Base-by-base conservation (phyloP, 2,329 filamentous ascomycete species). In the Albophoma yamanashiensis region DNA sequence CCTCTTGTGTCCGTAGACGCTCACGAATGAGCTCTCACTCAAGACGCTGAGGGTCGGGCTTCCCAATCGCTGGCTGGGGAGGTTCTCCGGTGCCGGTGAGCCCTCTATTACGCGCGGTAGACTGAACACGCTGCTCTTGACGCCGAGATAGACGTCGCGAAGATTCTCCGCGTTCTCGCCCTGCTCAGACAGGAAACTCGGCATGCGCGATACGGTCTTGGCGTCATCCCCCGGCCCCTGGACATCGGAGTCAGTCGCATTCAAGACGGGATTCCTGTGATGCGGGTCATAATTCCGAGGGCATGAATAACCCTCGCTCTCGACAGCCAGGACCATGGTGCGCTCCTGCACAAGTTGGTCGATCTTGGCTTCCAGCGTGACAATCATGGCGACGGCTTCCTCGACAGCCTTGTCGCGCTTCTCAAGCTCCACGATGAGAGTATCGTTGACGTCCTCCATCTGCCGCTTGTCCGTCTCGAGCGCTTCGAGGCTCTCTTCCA, bases 381-480 rank as follows among this genome's bases (percentile, higher is more conserved):
- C 81, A 63, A 91, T 91, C 76, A 89, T 84, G 36, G 80, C 78
- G 7, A 89, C 85, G 4, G 88, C 88, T 67, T 91, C 87, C 62
- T 86, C 83, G 1, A 91, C 78, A 5, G 87, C 88, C 67, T 85
- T 85, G 70, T 91, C 88, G 22, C 87, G 79, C 72, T 85, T 85
- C 63, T 88, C 84, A 58, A 89, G 68, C 69, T 89, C 86, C 3
- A 74, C 70, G 25, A 85, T 67, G 40, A 90, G 73, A 62, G 78
- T 76, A 22, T 84, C 79, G 62, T 86, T 87, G 64, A 86, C 77
- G 20, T 83, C 78, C 61, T 81, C 78, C 58, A 83, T 67, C 65
- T 86, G 81, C 4, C 71, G 72, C 62, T 81, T 79, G 58, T 85
- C 79, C 9, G 72, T 70, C 62, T 85, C 81, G 22, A 89, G 73